Conservation (phyloP, 2,329 filamentous ascomycete species). For the Colletotrichum euphorbiae region DNA sequence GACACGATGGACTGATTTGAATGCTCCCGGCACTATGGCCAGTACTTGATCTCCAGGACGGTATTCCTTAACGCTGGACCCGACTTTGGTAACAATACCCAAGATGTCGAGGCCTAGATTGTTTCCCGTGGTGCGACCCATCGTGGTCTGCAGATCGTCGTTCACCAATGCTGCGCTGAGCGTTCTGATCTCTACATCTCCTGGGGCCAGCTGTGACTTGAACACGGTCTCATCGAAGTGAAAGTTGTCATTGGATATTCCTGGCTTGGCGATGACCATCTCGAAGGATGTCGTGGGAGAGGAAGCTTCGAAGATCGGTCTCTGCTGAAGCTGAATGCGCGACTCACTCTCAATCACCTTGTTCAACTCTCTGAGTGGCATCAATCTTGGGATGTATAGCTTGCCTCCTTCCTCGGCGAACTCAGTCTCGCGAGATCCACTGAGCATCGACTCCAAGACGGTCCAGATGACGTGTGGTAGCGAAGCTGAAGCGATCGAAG, state of each 20-base stretch:
- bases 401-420: constrained; percentile 53
- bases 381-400: constrained; percentile 59
- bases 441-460: constrained; percentile 39
- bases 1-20: constrained; percentile 50
- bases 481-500: constrained; percentile 42
- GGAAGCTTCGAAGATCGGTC: not conserved
- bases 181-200: constrained; percentile 57
- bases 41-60: constrained; percentile 55
- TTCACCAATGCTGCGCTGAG: constrained; percentile 49
- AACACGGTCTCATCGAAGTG: constrained; percentile 42
- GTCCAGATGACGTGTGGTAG: constrained; percentile 43
- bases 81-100: constrained; percentile 52
- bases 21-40: constrained; percentile 51
- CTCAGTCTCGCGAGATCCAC: constrained; percentile 53
- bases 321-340: not conserved
- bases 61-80: constrained; percentile 48
- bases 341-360: constrained; percentile 53
- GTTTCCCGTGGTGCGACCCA: constrained; percentile 48
- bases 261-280: constrained; percentile 45
- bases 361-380: constrained; percentile 55
- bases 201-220: constrained; percentile 41
- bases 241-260: constrained; percentile 43
- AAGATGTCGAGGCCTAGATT: constrained; percentile 55
- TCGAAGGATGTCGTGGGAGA: constrained; percentile 15
- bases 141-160: constrained; percentile 51